These are phyloP conservation scores for Pseudogymnoascus sp. DNA, from an alignment of 2,329 filamentous ascomycete species.

Conservation along the genomic window DNA sequence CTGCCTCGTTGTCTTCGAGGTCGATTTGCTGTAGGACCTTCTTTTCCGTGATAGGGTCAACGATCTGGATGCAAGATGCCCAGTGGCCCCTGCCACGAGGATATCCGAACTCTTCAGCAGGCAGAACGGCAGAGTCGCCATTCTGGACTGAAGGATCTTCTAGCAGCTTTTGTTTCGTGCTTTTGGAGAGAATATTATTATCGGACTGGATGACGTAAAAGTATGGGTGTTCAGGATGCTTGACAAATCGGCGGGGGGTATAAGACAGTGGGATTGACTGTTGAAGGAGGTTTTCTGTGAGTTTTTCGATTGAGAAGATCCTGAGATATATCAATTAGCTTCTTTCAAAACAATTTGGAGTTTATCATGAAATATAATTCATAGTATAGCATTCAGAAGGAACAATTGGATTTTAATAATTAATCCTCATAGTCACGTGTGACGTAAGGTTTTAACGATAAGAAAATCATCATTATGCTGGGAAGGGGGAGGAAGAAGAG, in stretches of 20 bases:
- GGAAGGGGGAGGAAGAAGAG: conserved; percentile 16
- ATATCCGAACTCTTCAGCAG: conserved; percentile 82
- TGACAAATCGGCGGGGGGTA: conserved; percentile 80
- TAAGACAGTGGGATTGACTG: conserved; percentile 82
- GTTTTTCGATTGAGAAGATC: conserved; percentile 85
- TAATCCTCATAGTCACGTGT: conserved; percentile 40
- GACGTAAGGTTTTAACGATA: conserved; percentile 35
- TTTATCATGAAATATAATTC: conserved; percentile 21
- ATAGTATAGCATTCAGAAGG: conserved; percentile 66
- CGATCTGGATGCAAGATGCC: conserved; percentile 90
- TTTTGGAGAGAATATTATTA: conserved; percentile 79
- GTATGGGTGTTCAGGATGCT: conserved; percentile 78
- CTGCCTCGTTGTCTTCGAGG: conserved; percentile 82
- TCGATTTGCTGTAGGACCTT: conserved; percentile 71
- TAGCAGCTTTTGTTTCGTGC: conserved; percentile 69
- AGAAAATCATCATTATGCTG: conserved; percentile 38
- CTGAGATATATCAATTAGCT: conserved; percentile 36
- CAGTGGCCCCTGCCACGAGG: conserved; percentile 78
- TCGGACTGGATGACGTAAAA: conserved; percentile 96
- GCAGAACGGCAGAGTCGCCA: conserved; percentile 63
- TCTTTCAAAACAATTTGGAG: conserved; percentile 13
- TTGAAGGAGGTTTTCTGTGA: conserved; percentile 79
- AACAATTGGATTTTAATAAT: conserved; percentile 82
- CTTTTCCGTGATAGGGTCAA: conserved; percentile 76
- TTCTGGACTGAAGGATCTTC: conserved; percentile 65